Evolutionary conservation across 495 filamentous ascomycete genomes (phyloP).

Genomic region (Jackrogersella multiformis): DNA sequence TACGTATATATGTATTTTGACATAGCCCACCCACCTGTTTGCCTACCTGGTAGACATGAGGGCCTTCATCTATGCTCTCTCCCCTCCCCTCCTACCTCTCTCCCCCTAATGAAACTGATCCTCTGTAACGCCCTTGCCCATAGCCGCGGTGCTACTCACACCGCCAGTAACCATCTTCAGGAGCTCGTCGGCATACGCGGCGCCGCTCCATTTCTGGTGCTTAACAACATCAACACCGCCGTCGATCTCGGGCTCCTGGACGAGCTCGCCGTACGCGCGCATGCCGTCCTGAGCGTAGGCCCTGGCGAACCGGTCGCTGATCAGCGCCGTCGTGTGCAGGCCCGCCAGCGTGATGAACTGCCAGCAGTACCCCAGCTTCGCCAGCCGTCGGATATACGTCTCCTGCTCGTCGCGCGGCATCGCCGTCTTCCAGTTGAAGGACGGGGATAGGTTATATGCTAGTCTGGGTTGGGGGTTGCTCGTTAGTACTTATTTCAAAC

Average conservation of each 20-base stretch:
- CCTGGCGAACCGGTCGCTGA: conserved; percentile 85
- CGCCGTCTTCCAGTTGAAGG: conserved; percentile 99
- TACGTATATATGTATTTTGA: neutral
- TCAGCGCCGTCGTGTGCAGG: conserved; percentile 92
- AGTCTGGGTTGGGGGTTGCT: conserved; percentile 65
- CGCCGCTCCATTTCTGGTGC: conserved; percentile 98
- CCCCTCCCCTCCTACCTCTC: neutral
- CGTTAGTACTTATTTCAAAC: conserved; percentile 22
- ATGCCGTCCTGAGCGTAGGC: conserved; percentile 85
- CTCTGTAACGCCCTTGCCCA: conserved; percentile 98
- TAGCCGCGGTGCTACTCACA: conserved; percentile 88
- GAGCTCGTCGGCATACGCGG: conserved; percentile 91
- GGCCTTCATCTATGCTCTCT: neutral
- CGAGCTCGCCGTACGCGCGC: conserved; percentile 94
- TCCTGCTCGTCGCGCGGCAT: conserved; percentile 94
- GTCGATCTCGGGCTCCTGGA: conserved; percentile 98
- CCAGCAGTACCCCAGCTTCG: conserved; percentile 93
- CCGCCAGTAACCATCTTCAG: conserved; percentile 98
- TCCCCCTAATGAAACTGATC: conserved; percentile 77
- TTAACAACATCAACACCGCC: conserved; percentile 90
- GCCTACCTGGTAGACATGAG: neutral
- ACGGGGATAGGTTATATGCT: conserved; percentile 96
- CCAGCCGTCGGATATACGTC: conserved; percentile 94
- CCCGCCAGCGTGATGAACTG: conserved; percentile 99
- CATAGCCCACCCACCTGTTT: no score